Percentiles rank a stretch among this genome's conserved stretches.
Evolutionary conservation across 257 asterid species (phyloP).

Genomic region (Perilla frutescens): DNA sequence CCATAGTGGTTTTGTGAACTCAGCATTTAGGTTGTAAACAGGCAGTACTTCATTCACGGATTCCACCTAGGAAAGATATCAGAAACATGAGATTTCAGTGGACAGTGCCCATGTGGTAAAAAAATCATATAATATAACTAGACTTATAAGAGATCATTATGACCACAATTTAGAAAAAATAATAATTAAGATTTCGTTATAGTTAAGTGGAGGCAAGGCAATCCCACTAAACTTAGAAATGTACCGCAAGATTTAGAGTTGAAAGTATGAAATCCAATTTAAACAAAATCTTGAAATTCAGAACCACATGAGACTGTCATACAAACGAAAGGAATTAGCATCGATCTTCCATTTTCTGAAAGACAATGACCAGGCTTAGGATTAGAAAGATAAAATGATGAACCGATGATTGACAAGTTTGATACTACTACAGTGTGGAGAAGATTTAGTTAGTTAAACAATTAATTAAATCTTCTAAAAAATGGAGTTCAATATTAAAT

Average conservation of each 20-base stretch:
- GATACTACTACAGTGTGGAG: too few species aligned
- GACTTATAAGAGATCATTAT: background rate
- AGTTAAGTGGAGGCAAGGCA: conserved; percentile 5
- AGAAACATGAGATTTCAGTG: conserved; percentile 29
- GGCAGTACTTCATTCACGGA: conserved; percentile 76
- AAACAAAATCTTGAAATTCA: background rate
- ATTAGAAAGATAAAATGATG: too few species aligned
- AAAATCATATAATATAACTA: background rate
- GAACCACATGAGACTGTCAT: background rate
- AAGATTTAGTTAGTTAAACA: too few species aligned
- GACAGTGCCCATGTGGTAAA: background rate
- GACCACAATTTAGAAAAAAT: background rate
- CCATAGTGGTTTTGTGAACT: conserved; percentile 93
- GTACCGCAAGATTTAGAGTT: background rate
- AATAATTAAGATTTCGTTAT: background rate
- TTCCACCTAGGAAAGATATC: conserved; percentile 63
- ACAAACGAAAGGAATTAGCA: background rate
- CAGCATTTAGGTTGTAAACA: conserved; percentile 74
- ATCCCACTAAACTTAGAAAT: conserved; percentile 2
- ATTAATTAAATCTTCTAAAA: too few species aligned
- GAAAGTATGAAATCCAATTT: background rate
- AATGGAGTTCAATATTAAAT: too few species aligned
- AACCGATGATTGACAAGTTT: too few species aligned
- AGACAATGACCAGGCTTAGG: too few species aligned
- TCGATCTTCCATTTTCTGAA: too few species aligned